These are phyloP conservation scores for Ophiostoma perfectum DNA, from an alignment of 2,329 filamentous ascomycete genomes.

Conservation along the genomic window DNA sequence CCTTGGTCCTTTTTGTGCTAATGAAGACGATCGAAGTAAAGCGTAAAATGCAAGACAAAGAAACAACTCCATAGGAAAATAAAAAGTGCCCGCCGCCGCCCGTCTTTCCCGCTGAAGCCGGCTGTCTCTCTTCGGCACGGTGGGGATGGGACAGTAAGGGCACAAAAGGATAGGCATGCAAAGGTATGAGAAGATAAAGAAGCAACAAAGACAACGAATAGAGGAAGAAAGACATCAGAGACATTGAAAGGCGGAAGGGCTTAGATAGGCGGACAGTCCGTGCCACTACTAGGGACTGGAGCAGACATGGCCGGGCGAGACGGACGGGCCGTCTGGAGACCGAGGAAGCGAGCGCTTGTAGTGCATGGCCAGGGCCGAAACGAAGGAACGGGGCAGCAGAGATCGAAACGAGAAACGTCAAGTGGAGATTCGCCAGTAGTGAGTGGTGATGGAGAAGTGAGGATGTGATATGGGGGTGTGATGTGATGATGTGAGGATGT, in stretches of 20 bases:
- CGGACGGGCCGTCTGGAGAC: neutral
- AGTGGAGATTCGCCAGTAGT: neutral
- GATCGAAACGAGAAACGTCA: neutral
- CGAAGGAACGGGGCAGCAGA: neutral
- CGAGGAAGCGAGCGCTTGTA: neutral
- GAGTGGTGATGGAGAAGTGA: neutral
- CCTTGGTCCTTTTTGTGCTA: neutral
- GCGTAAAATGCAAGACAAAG: neutral
- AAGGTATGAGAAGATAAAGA: neutral
- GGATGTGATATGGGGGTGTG: neutral
- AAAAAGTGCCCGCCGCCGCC: slow-evolving; percentile 3
- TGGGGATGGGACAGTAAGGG: neutral
- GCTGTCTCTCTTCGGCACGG: neutral
- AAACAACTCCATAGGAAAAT: neutral
- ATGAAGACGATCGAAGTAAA: neutral
- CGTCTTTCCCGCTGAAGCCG: slow-evolving; percentile 3
- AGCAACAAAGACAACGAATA: neutral
- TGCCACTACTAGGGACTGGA: neutral
- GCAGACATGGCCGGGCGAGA: neutral
- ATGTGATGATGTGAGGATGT: no score
- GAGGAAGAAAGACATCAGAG: neutral
- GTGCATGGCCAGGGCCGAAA: slow-evolving; percentile 10
- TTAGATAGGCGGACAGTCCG: neutral
- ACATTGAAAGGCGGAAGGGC: neutral
- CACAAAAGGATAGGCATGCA: neutral